These are phyloP conservation scores for Dioscorea cayenensis DNA, from an alignment of 116 monocot species.

Conservation along the genomic window DNA sequence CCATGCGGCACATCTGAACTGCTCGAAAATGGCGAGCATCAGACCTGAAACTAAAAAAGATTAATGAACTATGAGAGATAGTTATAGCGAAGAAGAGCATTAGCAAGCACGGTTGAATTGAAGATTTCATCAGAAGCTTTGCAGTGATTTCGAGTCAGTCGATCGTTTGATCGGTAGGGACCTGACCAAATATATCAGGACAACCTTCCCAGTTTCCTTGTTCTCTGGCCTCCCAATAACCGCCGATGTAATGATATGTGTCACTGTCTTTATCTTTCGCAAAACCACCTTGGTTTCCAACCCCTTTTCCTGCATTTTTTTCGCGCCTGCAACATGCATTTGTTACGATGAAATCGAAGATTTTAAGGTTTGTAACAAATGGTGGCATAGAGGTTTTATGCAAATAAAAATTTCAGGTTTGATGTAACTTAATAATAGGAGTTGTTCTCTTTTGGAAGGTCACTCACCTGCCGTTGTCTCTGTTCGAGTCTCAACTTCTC, in stretches of 20 bases:
- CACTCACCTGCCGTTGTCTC: conserved; percentile 87
- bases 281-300: conserved; percentile 96
- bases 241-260: conserved; percentile 69
- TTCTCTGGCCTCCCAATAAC: conserved; percentile 91
- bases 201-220: conserved; percentile 64
- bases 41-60: background rate
- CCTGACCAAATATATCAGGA: conserved; percentile 88
- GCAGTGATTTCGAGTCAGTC: conserved; percentile 18
- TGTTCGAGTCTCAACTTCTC: conserved; percentile 96
- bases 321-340: conserved; percentile 55
- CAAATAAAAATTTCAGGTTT: background rate
- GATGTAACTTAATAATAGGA: background rate
- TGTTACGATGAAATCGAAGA: background rate
- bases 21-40: conserved; percentile 33
- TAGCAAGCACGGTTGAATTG: background rate
- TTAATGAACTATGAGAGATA: background rate
- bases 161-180: conserved; percentile 32
- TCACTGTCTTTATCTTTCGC: conserved; percentile 53
- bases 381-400: background rate
- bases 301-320: conserved; percentile 95
- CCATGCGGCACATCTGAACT: background rate
- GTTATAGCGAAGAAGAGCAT: background rate
- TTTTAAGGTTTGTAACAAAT: background rate
- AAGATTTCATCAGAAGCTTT: background rate
- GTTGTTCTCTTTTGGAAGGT: background rate